A percentile compares a stretch with the other conserved stretches of the same genome.
Conservation (phyloP, 768 basidiomycete genomes). For the Macrolepiota fuliginosa region DNA sequence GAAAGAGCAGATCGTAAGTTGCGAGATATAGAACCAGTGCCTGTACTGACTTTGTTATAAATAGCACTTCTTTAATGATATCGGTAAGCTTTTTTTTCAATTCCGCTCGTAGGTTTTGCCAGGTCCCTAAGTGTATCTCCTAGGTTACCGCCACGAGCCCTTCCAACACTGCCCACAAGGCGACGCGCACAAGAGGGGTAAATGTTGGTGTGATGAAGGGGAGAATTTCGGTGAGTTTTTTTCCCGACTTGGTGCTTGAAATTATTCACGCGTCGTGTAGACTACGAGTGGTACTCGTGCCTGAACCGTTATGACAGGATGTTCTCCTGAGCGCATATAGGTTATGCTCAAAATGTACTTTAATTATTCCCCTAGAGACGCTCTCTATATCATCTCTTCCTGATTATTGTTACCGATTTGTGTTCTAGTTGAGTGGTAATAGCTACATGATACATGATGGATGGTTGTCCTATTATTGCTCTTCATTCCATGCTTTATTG, state of each 20-base stretch:
- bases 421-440: neutral
- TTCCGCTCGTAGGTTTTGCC: neutral
- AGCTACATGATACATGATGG: neutral
- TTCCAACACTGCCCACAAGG: conserved; percentile 92
- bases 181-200: conserved; percentile 70
- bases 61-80: conserved; percentile 89
- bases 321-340: conserved; percentile 30
- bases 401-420: neutral
- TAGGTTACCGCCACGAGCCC: conserved; percentile 81
- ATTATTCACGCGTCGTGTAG: conserved; percentile 30
- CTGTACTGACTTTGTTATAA: neutral
- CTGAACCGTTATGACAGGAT: conserved; percentile 70
- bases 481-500: neutral
- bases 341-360: neutral
- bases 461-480: neutral
- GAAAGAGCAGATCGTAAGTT: conserved; percentile 73
- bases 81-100: conserved; percentile 39
- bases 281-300: conserved; percentile 89
- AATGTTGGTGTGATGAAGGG: conserved; percentile 79
- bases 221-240: conserved; percentile 68
- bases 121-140: neutral
- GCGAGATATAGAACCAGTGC: neutral
- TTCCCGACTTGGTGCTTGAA: neutral
- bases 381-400: neutral
- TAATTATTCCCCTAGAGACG: neutral